Evolutionary conservation across 1,139 yeast species (phyloP), one percentile per base, ranked within the genome.

Genomic region (Arxiozyma telluris): DNA sequence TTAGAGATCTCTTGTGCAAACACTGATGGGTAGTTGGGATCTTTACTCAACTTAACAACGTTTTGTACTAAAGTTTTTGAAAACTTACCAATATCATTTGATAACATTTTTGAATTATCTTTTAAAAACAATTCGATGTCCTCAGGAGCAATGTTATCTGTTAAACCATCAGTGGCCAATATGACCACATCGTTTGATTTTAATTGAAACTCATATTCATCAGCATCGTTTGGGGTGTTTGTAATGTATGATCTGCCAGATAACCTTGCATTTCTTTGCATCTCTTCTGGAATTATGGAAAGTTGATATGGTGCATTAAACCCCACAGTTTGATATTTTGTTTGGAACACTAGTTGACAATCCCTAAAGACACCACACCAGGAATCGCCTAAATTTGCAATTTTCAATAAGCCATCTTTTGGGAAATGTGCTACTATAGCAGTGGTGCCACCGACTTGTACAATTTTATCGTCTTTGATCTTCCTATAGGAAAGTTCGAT

Each of bases 391-490:
- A 93, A 72, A 64, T 91, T 93, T 3, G 94, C 86, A 0, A 89
- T 84, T 47, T 74, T 72, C 42, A 93, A 68, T 42, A 70, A 69
- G 9, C 82, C 82, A 20, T 77, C 76, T 1, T 82, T 74, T 18
- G 82, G 73, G 49, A 88, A 79, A 6, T 86, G 77, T 1, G 96
- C 98, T 51, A 87, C 78, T 64, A 96, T 88, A 1, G 95, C 91
- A 0, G 98, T 93, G 1, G 98, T 88, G n/a, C 97, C 95, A 4
- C 98, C 98, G 44, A 91, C 95, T 66, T 83, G 80, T 11, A 86
- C 95, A 49, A 74, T 75, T 1, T 83, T 82, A 11, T 82, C 81
- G 1, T 67, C 59, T 55, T 74, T 69, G 12, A 90, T 76, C 46
- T 76, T 71, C 0, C 72, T 64, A 63, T 82, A 90, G 0, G 95